Conservation (phyloP, 1,284 basidiomycete species). For the Cutaneotrichosporon sp. region DNA sequence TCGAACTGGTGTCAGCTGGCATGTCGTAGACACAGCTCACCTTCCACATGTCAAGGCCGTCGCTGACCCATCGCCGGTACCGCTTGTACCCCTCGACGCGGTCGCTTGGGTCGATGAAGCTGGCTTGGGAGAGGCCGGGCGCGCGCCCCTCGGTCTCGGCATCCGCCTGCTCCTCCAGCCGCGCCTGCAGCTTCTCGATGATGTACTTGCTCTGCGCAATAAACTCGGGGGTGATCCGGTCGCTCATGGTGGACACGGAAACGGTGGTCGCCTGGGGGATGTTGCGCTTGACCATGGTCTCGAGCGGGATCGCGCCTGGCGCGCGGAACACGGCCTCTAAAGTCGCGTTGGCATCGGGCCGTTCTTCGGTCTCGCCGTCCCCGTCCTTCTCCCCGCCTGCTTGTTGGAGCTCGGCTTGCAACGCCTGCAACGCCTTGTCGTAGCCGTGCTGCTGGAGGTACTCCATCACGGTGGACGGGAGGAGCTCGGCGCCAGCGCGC, state of each 20-base stretch:
- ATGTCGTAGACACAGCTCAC: too few species aligned
- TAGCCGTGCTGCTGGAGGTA: constrained; percentile 83
- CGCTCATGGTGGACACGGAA: constrained; percentile 48
- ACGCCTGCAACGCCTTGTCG: constrained; percentile 69
- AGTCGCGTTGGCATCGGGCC: constrained; percentile 28
- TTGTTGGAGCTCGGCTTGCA: constrained; percentile 67
- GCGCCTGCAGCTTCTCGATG: constrained; percentile 46
- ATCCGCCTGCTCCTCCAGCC: constrained; percentile 66
- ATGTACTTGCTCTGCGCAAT: constrained; percentile 53
- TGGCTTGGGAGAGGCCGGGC: constrained; percentile 22
- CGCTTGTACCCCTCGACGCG: constrained; percentile 69
- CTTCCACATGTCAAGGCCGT: constrained; percentile 82
- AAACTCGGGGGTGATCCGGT: constrained; percentile 51
- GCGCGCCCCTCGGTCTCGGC: constrained; percentile 75
- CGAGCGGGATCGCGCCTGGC: constrained; percentile 42
- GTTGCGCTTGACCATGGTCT: constrained; percentile 49
- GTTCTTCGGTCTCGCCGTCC: constrained; percentile 36
- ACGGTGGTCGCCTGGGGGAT: constrained; percentile 58
- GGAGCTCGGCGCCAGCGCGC: constrained; percentile 34
- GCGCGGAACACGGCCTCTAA: constrained; percentile 47
- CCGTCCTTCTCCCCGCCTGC: constrained; percentile 40
- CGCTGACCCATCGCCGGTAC: constrained; percentile 65
- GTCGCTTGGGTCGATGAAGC: constrained; percentile 77
- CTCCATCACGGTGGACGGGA: constrained; percentile 67
- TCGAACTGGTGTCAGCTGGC: constrained; percentile 71